Evolutionary conservation across 1,139 yeast species (phyloP).

Genomic region (Schizosaccharomyces versatilis): DNA sequence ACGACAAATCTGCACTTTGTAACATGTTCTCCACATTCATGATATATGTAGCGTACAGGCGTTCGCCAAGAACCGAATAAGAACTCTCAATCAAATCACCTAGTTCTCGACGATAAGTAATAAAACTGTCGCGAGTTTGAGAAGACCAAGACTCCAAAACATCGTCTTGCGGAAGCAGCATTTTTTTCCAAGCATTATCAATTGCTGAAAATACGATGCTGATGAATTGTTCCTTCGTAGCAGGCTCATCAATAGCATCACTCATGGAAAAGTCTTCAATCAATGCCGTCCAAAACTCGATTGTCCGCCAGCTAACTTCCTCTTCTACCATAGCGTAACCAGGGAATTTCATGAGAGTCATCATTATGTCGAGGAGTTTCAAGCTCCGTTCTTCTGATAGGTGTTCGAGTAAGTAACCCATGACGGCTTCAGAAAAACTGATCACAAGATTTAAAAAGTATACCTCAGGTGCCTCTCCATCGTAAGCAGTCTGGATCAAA

Average conservation of each 20-base stretch:
- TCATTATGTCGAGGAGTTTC: neutral
- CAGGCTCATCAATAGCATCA: neutral
- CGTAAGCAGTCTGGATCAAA: neutral
- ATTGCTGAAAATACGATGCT: neutral
- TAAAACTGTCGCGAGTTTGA: neutral
- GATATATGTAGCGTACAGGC: neutral
- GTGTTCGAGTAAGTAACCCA: neutral
- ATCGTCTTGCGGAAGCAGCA: neutral
- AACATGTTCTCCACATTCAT: conserved; percentile 45
- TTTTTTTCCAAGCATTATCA: neutral
- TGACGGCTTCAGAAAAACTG: neutral
- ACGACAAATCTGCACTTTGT: conserved; percentile 32
- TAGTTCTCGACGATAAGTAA: neutral
- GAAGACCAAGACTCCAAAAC: neutral
- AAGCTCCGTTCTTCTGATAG: neutral
- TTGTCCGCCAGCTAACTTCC: conserved; percentile 1
- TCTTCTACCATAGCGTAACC: conserved; percentile 4
- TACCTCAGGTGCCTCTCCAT: neutral
- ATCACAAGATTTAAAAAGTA: neutral
- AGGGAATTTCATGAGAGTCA: neutral
- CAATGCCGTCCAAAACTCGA: conserved; percentile 2
- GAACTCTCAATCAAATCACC: conserved; percentile 2
- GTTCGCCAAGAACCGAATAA: neutral
- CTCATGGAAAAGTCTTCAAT: conserved; percentile 1
- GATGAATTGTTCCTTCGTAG: neutral